Base-by-base conservation (phyloP, 345 rosid genomes). In the Linum usitatissimum region DNA sequence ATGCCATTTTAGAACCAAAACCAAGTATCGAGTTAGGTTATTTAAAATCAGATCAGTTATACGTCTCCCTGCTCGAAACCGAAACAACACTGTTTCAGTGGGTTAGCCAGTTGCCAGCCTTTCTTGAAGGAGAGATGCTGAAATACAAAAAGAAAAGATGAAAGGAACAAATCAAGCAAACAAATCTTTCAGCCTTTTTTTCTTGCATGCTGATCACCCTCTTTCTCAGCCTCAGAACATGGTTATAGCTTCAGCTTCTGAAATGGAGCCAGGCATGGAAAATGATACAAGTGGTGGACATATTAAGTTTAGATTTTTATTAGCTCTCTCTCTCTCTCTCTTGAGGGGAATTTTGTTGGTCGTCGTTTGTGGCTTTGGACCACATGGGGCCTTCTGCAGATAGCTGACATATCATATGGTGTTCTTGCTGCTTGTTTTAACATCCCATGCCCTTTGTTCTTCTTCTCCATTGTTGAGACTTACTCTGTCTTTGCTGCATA, bases 201-300 rank as follows among this genome's bases (percentile, higher is more conserved):
- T 64, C 38, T 7, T 34, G 38, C 38, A 34, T 51, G 55, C 51
- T 38, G 71, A 66, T 66, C 60, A 68, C 63, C 70, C 51, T 73
- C 70, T 34, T 34, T 7, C 59, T 70, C 51, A 70, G 76, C 80
- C 80, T 60, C 64, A 31, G 81, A 79, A 70, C 76, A 68, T 74
- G 72, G 38, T 30, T 10, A 3, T 10, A 49, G 36, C 60, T 66
- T 66, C 51, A 10, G 13, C 17, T 38, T 31, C 6, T 62, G 59
- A 65, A 55, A 57, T 59, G 53, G 38, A 68, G 71, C 69, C 59
- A 18, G 36, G 71, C 28, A 18, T 13, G 20, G 62, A 57, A 58
- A 45, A 10, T 7, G 70, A 45, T 31, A 60, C 53, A 9, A 57
- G 60, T 53, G 77, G 70, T 70, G 67, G 59, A 70, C 56, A 72